Conservation (phyloP, 495 filamentous ascomycete species). For the Tuber indicum region DNA sequence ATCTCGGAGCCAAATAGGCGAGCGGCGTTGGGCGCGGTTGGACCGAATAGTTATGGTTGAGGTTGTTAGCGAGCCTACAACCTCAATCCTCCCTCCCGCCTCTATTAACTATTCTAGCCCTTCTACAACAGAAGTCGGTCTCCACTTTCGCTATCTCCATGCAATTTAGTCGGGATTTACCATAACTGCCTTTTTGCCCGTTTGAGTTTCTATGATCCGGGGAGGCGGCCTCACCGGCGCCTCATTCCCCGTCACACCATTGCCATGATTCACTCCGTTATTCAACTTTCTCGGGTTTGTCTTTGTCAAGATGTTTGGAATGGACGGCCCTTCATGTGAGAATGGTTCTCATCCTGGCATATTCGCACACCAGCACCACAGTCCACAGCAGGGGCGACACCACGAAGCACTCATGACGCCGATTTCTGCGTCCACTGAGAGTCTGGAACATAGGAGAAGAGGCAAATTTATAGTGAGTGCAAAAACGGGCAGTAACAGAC, state of each 20-base stretch:
- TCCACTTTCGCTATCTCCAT: constrained; percentile 16
- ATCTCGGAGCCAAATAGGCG: neutral
- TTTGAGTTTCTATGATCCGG: constrained; percentile 18
- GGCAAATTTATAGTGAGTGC: constrained; percentile 17
- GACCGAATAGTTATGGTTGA: neutral
- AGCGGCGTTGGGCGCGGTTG: neutral
- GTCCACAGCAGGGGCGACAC: constrained; percentile 21
- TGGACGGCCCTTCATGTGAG: constrained; percentile 26
- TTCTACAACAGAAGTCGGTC: neutral
- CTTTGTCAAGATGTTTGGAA: constrained; percentile 18
- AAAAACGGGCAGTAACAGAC: constrained; percentile 29
- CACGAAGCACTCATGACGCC: constrained; percentile 17
- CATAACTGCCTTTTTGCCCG: constrained; percentile 20
- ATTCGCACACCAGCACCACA: constrained; percentile 14
- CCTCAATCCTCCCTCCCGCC: neutral
- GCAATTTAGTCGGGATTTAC: constrained; percentile 24
- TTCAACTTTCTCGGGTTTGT: neutral
- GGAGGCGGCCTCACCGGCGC: constrained; percentile 24
- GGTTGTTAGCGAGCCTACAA: neutral
- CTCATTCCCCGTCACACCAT: constrained; percentile 15
- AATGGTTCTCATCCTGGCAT: constrained; percentile 11
- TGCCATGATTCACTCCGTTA: constrained; percentile 7
- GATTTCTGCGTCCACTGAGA: constrained; percentile 14
- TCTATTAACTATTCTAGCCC: neutral
- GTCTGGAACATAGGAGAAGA: constrained; percentile 25